phyloP scores from a whole-genome alignment of 495 filamentous ascomycete genomes.

The Aspergillus ellipticus region DNA sequence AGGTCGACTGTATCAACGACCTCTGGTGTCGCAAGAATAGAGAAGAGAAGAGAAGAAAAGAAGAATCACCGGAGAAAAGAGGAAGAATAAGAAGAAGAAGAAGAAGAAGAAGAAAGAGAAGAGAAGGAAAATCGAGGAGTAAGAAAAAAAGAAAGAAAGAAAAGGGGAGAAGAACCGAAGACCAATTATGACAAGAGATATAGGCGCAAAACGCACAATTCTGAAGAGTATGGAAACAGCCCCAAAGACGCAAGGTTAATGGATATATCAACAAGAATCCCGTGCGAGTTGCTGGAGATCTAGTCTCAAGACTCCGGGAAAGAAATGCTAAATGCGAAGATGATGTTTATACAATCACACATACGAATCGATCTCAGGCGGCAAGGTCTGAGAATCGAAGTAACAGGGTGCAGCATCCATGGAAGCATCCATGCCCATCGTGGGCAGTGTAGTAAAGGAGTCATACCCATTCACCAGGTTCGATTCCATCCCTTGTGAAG shows the following conservation, averaged over 20 bases:
- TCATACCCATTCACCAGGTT: constrained; percentile 30
- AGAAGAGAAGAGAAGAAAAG: constrained; percentile 2
- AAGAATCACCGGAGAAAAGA: constrained; percentile 3
- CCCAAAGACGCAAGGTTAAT: constrained; percentile 10
- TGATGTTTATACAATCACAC: constrained; percentile 18
- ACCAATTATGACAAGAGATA: constrained; percentile 10
- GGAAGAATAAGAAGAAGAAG: constrained; percentile 1
- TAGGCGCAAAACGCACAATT: constrained; percentile 1
- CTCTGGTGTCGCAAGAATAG: constrained; percentile 4
- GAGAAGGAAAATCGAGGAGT: constrained; percentile 2
- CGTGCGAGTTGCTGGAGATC: background rate
- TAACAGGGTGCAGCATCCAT: constrained; percentile 33
- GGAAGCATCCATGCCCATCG: constrained; percentile 25
- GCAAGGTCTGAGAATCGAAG: constrained; percentile 29
- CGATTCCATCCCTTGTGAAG: constrained; percentile 25
- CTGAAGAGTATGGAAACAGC: constrained; percentile 10
- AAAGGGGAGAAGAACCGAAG: constrained; percentile 9
- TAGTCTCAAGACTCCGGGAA: background rate
- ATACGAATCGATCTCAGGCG: constrained; percentile 36
- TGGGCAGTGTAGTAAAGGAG: constrained; percentile 20
- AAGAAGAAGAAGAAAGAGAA: constrained; percentile 7
- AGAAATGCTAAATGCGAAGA: constrained; percentile 1
- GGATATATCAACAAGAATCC: background rate
- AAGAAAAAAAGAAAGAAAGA: constrained; percentile 11
- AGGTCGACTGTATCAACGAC: constrained; percentile 5